Evolutionary conservation across 345 rosid genomes (phyloP), one percentile per base, ranked within the genome.

Genomic region (Erucastrum elatum): DNA sequence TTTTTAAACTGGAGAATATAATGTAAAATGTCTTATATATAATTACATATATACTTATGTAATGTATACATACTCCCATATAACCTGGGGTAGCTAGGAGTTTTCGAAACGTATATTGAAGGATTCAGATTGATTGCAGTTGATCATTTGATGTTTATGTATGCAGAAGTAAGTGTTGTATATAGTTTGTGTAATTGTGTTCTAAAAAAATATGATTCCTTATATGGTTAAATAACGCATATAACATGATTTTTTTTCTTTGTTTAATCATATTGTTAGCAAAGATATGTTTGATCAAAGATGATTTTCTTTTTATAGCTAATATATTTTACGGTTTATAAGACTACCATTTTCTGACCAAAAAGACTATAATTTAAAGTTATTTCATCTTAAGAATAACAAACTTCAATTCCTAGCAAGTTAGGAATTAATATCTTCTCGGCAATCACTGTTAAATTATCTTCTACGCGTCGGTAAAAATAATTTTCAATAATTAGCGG

Each of bases 221-320:
- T 64, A 30, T 9, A 72, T 72, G 60, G 2, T 64, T 64, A 46
- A 31, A 16, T 61, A 72, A 61, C 68, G 62, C 15, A 25, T 6
- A 12, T 13, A 41, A 34, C 46, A 64, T 33, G 35, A 13, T 8
- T n/a, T 39, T n/a, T 39, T 71, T 25, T 29, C 60, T 25, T 35
- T 60, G 33, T 17, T 33, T 56, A 55, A 15, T 31, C 16, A 3
- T 70, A 68, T 69, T 3, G 55, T 44, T 44, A 44, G 53, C 53
- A 44, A 3, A 44, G 53, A 44, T 44, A 44, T 44, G 15, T 44
- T 44, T 12, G 53, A 44, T 44, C 49, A 41, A 41, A 41, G 49
- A 41, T 11, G 49, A 41, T 41, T 41, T 41, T 41, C 49, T 41
- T 3, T 41, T 41, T 41, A 41, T 9, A 41, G 4, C 49, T 41